Conservation (phyloP, 2,329 filamentous ascomycete genomes). For the Mariannaea elegans region DNA sequence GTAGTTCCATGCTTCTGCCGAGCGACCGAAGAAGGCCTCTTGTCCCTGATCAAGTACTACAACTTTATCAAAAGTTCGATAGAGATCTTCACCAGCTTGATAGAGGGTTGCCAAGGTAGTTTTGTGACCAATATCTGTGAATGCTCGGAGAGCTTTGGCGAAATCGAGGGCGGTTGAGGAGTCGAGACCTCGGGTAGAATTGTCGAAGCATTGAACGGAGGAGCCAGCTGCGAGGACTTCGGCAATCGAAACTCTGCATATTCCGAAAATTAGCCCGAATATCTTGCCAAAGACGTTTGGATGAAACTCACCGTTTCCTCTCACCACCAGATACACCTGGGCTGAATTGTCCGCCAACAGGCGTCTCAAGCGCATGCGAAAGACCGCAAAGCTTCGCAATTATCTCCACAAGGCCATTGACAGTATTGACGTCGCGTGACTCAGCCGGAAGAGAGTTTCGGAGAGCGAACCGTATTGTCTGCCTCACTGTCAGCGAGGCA, state of each 20-base stretch:
- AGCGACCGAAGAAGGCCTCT: slow-evolving; percentile 71
- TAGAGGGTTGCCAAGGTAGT: slow-evolving; percentile 56
- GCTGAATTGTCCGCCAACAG: slow-evolving; percentile 74
- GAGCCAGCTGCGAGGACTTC: slow-evolving; percentile 69
- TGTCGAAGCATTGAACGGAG: slow-evolving; percentile 49
- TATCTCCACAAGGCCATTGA: slow-evolving; percentile 62
- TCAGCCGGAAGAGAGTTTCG: slow-evolving; percentile 49
- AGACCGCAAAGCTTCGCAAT: slow-evolving; percentile 73
- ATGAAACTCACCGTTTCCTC: slow-evolving; percentile 63
- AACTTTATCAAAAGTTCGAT: slow-evolving; percentile 76
- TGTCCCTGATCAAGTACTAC: slow-evolving; percentile 77
- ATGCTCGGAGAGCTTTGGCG: slow-evolving; percentile 72
- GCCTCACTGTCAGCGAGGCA: slow-evolving; percentile 69
- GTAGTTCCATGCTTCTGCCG: slow-evolving; percentile 65
- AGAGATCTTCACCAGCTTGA: slow-evolving; percentile 55
- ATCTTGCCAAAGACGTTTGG: too few species aligned
- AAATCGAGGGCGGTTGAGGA: slow-evolving; percentile 64
- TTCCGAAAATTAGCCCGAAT: too few species aligned
- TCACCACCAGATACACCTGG: slow-evolving; percentile 81
- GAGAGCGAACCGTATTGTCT: slow-evolving; percentile 71
- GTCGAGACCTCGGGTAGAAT: slow-evolving; percentile 44
- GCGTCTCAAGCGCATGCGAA: slow-evolving; percentile 74
- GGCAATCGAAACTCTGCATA: slow-evolving; percentile 69
- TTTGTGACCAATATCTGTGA: slow-evolving; percentile 79
- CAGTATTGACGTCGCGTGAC: slow-evolving; percentile 64